Evolutionary conservation across 78 protist genomes (phyloP).

Genomic region (Creolimax fragrantissima): DNA sequence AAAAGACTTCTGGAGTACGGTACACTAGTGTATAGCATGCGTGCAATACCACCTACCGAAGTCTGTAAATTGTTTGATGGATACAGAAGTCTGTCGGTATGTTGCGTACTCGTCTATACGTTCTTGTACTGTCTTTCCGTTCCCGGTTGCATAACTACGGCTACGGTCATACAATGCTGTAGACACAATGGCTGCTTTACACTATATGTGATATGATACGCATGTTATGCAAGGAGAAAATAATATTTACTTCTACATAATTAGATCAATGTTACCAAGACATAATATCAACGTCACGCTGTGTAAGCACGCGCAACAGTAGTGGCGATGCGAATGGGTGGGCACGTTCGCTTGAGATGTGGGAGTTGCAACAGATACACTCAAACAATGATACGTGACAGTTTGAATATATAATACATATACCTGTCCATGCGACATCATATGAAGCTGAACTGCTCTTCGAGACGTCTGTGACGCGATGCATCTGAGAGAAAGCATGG

Average conservation of each 20-base stretch:
- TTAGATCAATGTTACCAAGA: background rate
- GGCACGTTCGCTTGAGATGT: background rate
- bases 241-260: background rate
- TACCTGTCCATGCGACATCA: background rate
- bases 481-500: too few species aligned
- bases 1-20: background rate
- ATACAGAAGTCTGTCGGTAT: conserved; percentile 18
- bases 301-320: background rate
- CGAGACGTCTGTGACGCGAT: too few species aligned
- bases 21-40: too few species aligned
- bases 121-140: background rate
- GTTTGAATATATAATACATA: background rate
- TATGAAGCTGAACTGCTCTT: too few species aligned
- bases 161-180: too few species aligned
- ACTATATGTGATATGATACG: background rate
- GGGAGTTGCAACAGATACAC: background rate
- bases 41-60: conserved; percentile 3
- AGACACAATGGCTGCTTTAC: too few species aligned
- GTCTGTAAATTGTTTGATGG: background rate
- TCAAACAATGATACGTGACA: background rate
- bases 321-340: background rate
- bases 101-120: background rate
- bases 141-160: too few species aligned
- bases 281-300: background rate
- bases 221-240: background rate